Evolutionary conservation across 306 rosid genomes (phyloP).

Genomic region (Benincasa hispida): DNA sequence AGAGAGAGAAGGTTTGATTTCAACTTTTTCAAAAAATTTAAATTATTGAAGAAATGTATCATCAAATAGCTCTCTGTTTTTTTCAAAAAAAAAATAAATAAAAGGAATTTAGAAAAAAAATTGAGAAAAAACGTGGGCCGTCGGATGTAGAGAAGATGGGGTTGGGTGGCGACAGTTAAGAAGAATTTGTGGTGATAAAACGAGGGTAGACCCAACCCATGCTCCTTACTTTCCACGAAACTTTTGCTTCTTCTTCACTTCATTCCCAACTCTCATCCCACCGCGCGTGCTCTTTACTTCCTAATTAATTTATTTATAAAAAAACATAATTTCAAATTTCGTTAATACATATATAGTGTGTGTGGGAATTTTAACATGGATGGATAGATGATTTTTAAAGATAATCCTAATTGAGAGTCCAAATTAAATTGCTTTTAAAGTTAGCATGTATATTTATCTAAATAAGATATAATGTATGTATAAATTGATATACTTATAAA

Average conservation of each 20-base stretch:
- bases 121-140: background rate
- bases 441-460: too few species aligned
- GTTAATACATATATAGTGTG: too few species aligned
- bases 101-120: background rate
- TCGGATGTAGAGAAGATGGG: background rate
- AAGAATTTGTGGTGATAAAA: slow-evolving; percentile 1
- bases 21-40: background rate
- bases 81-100: background rate
- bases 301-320: too few species aligned
- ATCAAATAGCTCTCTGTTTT: slow-evolving; percentile 1
- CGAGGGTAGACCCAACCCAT: background rate
- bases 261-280: background rate
- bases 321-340: too few species aligned
- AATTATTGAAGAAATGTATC: background rate
- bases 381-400: too few species aligned
- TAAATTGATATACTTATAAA: too few species aligned
- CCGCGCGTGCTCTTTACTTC: background rate
- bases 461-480: too few species aligned
- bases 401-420: too few species aligned
- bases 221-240: slow-evolving; percentile 11
- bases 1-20: background rate
- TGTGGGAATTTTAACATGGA: too few species aligned
- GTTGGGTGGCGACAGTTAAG: background rate
- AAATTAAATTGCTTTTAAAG: too few species aligned
- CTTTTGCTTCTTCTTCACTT: background rate